Percentiles rank a stretch among this genome's conserved stretches.
Conservation (phyloP, 192 early-diverging fungal genomes). For the Coemansia sp. region DNA sequence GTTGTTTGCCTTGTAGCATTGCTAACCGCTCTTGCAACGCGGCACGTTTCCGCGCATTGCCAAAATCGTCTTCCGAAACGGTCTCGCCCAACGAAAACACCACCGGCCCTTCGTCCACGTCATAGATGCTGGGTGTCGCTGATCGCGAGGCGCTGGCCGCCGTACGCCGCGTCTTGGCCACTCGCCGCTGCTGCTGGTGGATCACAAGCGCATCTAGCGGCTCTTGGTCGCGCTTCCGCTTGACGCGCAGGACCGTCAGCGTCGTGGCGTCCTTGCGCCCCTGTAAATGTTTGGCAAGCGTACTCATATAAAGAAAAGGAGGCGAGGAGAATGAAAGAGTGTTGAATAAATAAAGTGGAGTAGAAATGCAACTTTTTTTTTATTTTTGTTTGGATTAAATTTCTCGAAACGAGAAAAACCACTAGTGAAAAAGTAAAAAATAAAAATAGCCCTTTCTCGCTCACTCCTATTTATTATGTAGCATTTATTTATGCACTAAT, state of each 20-base stretch:
- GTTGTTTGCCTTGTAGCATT: constrained; percentile 11
- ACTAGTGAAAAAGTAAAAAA: too few relatives aligned
- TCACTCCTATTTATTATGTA: too few relatives aligned
- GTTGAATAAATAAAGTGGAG: background rate
- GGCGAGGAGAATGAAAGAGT: background rate
- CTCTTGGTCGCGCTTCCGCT: constrained; percentile 73
- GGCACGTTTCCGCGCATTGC: constrained; percentile 52
- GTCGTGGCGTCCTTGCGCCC: constrained; percentile 5
- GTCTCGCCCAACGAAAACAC: constrained; percentile 69
- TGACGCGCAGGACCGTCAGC: constrained; percentile 70
- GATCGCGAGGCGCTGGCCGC: background rate
- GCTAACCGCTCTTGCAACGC: constrained; percentile 54
- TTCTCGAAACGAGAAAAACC: too few relatives aligned
- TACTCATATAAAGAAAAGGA: background rate
- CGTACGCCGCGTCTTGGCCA: background rate
- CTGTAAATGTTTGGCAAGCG: constrained; percentile 3
- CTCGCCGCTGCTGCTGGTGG: constrained; percentile 27
- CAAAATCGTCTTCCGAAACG: constrained; percentile 63
- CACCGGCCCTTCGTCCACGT: constrained; percentile 19
- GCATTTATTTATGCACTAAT: too few relatives aligned
- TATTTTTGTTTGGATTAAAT: too few relatives aligned
- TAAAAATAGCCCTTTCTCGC: too few relatives aligned
- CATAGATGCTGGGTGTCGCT: background rate
- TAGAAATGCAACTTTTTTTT: background rate
- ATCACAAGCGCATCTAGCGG: constrained; percentile 64